A percentile compares a stretch with the other conserved stretches of the same genome.
phyloP scores from a whole-genome alignment of 768 basidiomycete genomes.

The Mycena kentingensis region DNA sequence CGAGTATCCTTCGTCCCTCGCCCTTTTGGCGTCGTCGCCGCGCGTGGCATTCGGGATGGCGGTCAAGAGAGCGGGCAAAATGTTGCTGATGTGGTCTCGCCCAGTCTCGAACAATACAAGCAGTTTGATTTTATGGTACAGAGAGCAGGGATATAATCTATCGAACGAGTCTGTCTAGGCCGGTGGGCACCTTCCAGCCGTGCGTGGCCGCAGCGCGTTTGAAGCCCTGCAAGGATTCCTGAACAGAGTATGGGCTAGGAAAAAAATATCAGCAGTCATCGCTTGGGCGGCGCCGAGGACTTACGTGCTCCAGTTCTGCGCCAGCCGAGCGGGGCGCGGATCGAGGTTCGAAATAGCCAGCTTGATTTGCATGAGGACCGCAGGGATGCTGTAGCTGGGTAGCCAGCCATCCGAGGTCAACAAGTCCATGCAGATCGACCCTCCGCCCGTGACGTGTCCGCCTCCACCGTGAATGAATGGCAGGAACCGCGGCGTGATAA shows the following conservation, averaged over 20 bases:
- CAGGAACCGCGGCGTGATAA: slow-evolving; percentile 71
- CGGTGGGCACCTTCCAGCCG: slow-evolving; percentile 53
- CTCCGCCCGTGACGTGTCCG: slow-evolving; percentile 69
- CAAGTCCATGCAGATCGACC: slow-evolving; percentile 76
- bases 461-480: slow-evolving; percentile 73
- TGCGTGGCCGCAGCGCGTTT: slow-evolving; percentile 66
- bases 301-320: slow-evolving; percentile 51
- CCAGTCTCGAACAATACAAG: no score
- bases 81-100: no score
- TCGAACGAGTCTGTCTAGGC: slow-evolving; percentile 39
- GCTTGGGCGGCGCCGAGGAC: slow-evolving; percentile 17
- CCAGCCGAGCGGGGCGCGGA: slow-evolving; percentile 62
- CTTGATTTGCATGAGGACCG: slow-evolving; percentile 39
- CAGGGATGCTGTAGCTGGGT: slow-evolving; percentile 60
- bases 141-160: no score
- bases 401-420: slow-evolving; percentile 70
- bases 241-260: slow-evolving; percentile 45
- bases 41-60: slow-evolving; percentile 1
- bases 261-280: background rate
- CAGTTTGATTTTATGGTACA: no score
- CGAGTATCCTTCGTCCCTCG: background rate
- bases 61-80: no score
- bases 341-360: slow-evolving; percentile 70
- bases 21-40: background rate
- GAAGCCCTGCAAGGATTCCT: slow-evolving; percentile 64